Evolutionary conservation across 2,329 filamentous ascomycete species (phyloP), one percentile per base, ranked within the genome.

Genomic region (Aspergillus transmontanensis): DNA sequence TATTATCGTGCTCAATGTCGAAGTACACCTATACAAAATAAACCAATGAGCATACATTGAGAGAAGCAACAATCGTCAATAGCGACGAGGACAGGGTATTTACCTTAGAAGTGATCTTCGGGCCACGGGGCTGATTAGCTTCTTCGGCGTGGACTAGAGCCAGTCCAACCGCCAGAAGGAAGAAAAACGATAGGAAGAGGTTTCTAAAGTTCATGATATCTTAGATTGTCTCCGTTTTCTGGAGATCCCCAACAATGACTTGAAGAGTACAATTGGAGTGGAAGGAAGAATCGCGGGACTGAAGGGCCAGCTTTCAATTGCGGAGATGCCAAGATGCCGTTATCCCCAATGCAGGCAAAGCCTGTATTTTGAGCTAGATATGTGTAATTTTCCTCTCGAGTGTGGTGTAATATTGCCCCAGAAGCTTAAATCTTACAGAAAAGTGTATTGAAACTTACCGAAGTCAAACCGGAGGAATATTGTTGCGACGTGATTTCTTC

Each of bases 61-160:
- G 12, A 57, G 57, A 39, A 21, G 21, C n/a, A 6, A 43, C 26
- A 51, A 11, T 30, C 9, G 11, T 19, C 46, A 50, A 19, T 19
- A 28, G 48, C 28, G 7, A n/a, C 28, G 9, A 21, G 12, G n/a
- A 50, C 16, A 34, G 19, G 21, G 7, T n/a, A 43, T 71, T 63
- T 77, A 86, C 93, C 88, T 96, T 97, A 85, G 92, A 85, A 73
- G 94, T 97, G 84, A 97, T 94, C 88, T 95, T 96, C 67, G 93
- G 94, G 54, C 95, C 94, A 61, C 76, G 76, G 56, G 76, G 70
- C 64, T 75, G 68, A 84, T 84, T 84, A 60, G 91, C 91, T 71
- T 91, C 88, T 64, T 87, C 88, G 39, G 87, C 86, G 80, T 93
- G 89, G 70, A 90, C 85, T 76, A 96, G 88, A 60, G 73, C 75